These are phyloP conservation scores for Elaphomyces granulatus DNA, from an alignment of 495 filamentous ascomycete genomes.

Conservation along the genomic window DNA sequence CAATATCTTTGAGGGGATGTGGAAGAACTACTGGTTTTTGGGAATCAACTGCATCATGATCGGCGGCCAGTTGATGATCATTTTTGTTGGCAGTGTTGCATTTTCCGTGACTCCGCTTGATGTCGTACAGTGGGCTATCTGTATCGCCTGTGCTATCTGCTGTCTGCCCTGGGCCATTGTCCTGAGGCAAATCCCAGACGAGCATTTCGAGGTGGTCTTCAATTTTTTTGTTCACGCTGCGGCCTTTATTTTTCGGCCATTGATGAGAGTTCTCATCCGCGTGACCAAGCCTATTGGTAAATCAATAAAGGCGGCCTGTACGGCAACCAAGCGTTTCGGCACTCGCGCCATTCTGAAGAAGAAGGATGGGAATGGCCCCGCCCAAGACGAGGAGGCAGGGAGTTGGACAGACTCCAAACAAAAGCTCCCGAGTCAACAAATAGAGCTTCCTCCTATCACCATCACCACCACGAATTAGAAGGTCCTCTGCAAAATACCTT, in stretches of 20 bases:
- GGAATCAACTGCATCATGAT: conserved; percentile 70
- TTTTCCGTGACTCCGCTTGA: conserved; percentile 59
- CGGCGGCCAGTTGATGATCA: conserved; percentile 65
- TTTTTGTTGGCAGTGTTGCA: conserved; percentile 58
- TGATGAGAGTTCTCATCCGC: conserved; percentile 5
- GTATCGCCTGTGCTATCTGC: conserved; percentile 52
- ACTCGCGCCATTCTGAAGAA: conserved; percentile 8
- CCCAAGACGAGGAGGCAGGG: neutral
- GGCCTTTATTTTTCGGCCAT: conserved; percentile 20
- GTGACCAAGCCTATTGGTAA: conserved; percentile 8
- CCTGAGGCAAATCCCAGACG: conserved; percentile 53
- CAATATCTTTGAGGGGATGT: conserved; percentile 78
- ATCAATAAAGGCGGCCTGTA: conserved; percentile 9
- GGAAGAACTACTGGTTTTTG: conserved; percentile 67
- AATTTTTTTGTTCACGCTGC: conserved; percentile 16
- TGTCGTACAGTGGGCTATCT: conserved; percentile 60
- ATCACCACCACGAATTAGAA: no score
- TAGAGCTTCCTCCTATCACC: neutral
- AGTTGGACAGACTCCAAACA: neutral
- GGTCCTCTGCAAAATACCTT: no score
- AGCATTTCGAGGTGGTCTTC: conserved; percentile 34
- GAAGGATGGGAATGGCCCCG: neutral
- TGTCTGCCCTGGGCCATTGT: conserved; percentile 62
- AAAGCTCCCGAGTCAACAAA: neutral
- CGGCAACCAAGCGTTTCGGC: conserved; percentile 14